Conservation (phyloP, 768 basidiomycete genomes). For the Kwoniella heveanensis region DNA sequence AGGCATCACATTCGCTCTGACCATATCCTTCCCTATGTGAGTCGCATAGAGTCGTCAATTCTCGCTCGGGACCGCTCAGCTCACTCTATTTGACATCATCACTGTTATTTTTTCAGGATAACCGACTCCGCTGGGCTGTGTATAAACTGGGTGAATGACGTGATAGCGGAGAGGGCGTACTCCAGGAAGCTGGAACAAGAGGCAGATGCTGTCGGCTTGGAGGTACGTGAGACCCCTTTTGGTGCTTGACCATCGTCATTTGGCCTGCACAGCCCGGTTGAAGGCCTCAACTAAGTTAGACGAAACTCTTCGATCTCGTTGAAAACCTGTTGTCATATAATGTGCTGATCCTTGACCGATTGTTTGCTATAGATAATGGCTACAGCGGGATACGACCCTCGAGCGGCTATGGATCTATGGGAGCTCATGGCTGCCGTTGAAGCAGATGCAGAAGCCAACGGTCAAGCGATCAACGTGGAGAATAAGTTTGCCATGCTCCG, state of each 20-base stretch:
- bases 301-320: no score
- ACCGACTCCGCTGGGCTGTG: conserved; percentile 57
- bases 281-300: no score
- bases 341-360: neutral
- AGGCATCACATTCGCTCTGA: conserved; percentile 58
- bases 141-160: conserved; percentile 58
- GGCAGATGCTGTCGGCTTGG: conserved; percentile 59
- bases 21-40: conserved; percentile 59
- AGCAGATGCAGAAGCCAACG: conserved; percentile 52
- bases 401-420: conserved; percentile 58
- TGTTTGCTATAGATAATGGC: conserved; percentile 57
- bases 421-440: conserved; percentile 59
- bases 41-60: neutral
- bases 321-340: no score
- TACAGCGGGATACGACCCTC: conserved; percentile 59
- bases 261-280: no score
- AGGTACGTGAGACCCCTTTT: conserved; percentile 40
- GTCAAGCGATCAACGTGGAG: conserved; percentile 47
- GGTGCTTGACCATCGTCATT: neutral
- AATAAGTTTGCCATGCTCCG: conserved; percentile 57
- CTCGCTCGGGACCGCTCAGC: no score
- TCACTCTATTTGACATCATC: no score
- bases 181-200: conserved; percentile 60
- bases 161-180: conserved; percentile 58
- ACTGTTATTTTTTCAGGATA: conserved; percentile 33